Evolutionary conservation across 2,329 filamentous ascomycete species (phyloP), one percentile per base, ranked within the genome.

Genomic region (Pseudogymnoascus sp.): DNA sequence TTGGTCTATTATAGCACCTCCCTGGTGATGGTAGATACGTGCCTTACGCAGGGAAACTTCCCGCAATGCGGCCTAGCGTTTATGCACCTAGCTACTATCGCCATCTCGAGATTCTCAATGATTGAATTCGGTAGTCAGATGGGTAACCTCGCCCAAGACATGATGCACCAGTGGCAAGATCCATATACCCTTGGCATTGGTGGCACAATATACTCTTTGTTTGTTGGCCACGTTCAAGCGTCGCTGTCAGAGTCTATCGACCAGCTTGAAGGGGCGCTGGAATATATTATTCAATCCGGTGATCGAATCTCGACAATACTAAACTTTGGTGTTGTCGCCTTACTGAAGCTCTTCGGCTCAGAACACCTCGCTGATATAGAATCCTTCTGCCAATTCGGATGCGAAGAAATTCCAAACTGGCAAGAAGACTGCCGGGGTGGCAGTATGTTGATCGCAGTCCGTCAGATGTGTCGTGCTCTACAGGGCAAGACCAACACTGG

Each of bases 331-430:
- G 77, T 91, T 18, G 80, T 83, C 34, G 85, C 87, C 2, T 82
- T 84, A 66, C 83, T 88, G 69, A 86, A 84, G 67, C 83, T 92
- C 63, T 91, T 88, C 73, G 82, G 84, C 11, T 87, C 86, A 67
- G 85, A 90, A 66, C 87, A 90, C 64, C 78, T 86, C 59, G 78
- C 79, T 12, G 89, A 93, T 63, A 76, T 91, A 0, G 89, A 92
- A 71, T 81, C 82, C 0, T 90, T 86, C 71, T 88, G 88, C 68
- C 82, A 85, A 59, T 90, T 88, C 65, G 83, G 86, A n/a, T 88
- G 87, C 65, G 84, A 91, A 65, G 89, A 92, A 66, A 84, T 90
- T 64, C 84, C 84, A 1, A 85, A 88, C 60, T 93, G 89, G 89
- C 79, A 86, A 56, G 78, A 81, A 49, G 89, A 92, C 69, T 82